These are phyloP conservation scores for Saccharum spontaneum DNA, from an alignment of 176 grass and related monocot species.

Conservation along the genomic window DNA sequence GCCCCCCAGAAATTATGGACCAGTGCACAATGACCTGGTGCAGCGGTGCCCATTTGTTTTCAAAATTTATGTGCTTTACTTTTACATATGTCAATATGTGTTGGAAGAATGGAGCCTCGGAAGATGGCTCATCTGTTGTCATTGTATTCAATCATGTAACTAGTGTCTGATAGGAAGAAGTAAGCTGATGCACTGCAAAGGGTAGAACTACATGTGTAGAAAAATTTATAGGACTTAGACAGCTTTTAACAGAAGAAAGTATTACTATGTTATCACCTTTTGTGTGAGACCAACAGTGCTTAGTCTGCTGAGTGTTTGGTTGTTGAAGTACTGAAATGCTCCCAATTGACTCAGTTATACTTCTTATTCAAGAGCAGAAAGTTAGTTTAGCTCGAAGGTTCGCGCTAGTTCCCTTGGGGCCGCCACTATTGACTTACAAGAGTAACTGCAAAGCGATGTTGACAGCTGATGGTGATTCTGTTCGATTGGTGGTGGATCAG, in stretches of 20 bases:
- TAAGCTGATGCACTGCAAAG: background rate
- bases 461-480: slow-evolving; percentile 74
- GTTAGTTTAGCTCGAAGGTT: slow-evolving; percentile 97
- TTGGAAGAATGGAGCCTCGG: background rate
- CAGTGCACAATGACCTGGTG: background rate
- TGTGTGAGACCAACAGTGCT: background rate
- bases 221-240: background rate
- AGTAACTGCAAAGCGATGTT: slow-evolving; percentile 98
- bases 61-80: background rate
- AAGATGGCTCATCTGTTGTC: background rate
- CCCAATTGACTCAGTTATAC: slow-evolving; percentile 27
- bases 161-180: background rate
- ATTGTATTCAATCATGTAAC: background rate
- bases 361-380: slow-evolving; percentile 63
- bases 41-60: background rate
- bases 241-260: background rate
- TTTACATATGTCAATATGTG: background rate
- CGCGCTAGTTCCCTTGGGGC: slow-evolving; percentile 88
- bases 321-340: background rate
- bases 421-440: slow-evolving; percentile 96
- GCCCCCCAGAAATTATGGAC: background rate
- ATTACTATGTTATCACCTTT: slow-evolving; percentile 4
- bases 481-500: slow-evolving; percentile 85
- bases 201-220: background rate
- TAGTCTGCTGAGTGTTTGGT: slow-evolving; percentile 2